Conservation (phyloP, 2,329 filamentous ascomycete genomes). For the Penicillium sp. region DNA sequence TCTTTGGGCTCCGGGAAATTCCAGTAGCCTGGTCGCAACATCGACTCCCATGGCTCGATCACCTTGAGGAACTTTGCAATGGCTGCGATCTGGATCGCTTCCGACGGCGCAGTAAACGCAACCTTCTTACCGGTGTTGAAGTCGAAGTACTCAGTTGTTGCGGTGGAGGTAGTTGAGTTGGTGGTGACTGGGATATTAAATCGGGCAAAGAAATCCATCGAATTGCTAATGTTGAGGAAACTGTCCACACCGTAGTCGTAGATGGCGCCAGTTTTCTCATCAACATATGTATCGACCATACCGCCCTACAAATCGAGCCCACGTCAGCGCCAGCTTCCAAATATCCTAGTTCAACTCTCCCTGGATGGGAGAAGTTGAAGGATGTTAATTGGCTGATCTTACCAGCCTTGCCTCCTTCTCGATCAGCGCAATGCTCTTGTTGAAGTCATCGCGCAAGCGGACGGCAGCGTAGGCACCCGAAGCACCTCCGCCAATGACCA, state of each 20-base stretch:
- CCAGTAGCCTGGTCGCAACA: conserved; percentile 16
- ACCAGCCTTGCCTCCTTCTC: conserved; percentile 21
- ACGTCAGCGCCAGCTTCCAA: background rate
- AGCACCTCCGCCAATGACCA: conserved; percentile 24
- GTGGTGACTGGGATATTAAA: conserved; percentile 16
- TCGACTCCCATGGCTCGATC: conserved; percentile 18
- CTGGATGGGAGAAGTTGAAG: background rate
- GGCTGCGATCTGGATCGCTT: conserved; percentile 8
- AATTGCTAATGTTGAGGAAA: conserved; percentile 16
- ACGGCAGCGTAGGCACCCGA: conserved; percentile 27
- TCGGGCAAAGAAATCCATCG: conserved; percentile 20
- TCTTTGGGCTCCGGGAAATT: conserved; percentile 14
- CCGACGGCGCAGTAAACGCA: background rate
- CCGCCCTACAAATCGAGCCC: conserved; percentile 17
- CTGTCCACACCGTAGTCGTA: conserved; percentile 22
- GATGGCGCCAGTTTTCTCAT: conserved; percentile 13
- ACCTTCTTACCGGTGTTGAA: conserved; percentile 17
- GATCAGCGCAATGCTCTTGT: conserved; percentile 22
- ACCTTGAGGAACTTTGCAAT: conserved; percentile 19
- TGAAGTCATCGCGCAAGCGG: conserved; percentile 20
- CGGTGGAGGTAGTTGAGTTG: background rate
- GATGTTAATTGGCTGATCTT: background rate
- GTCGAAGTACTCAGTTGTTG: conserved; percentile 15
- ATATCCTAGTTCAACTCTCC: background rate
- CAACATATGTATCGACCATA: conserved; percentile 22